phyloP scores from a whole-genome alignment of 495 filamentous ascomycete genomes.

The Tuber umbilicatum region DNA sequence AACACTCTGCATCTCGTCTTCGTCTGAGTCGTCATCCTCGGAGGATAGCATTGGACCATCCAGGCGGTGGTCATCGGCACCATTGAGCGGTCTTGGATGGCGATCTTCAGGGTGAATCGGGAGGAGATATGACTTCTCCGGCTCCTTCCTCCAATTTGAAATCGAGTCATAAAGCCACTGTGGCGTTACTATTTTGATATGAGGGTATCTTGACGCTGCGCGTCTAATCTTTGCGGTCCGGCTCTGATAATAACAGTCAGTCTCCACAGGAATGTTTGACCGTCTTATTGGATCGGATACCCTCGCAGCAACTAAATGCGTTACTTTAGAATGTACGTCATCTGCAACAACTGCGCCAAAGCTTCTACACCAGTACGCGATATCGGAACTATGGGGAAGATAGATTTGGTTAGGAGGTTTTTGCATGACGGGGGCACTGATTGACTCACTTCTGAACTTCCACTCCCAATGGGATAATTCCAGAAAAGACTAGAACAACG shows the following conservation, averaged over 20 bases:
- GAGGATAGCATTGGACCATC: constrained; percentile 39
- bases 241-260: constrained; percentile 56
- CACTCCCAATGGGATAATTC: constrained; percentile 73
- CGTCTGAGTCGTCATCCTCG: constrained; percentile 52
- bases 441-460: constrained; percentile 55
- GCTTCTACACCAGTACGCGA: constrained; percentile 70
- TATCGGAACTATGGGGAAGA: constrained; percentile 56
- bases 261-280: neutral
- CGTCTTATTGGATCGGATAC: constrained; percentile 20
- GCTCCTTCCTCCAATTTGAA: constrained; percentile 65
- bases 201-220: constrained; percentile 60
- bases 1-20: constrained; percentile 43
- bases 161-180: constrained; percentile 83
- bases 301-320: constrained; percentile 60
- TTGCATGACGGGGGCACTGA: constrained; percentile 10
- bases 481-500: constrained; percentile 74
- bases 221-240: constrained; percentile 84
- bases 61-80: constrained; percentile 39
- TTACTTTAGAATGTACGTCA: constrained; percentile 54
- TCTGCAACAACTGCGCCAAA: constrained; percentile 73
- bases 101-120: constrained; percentile 58
- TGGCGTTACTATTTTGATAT: constrained; percentile 80
- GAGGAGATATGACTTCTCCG: constrained; percentile 68
- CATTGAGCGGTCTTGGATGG: constrained; percentile 41
- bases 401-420: constrained; percentile 17